Evolutionary conservation across 1,284 basidiomycete species (phyloP), one percentile per base, ranked within the genome.

Genomic region (Apiotrichum mycotoxinovorans): DNA sequence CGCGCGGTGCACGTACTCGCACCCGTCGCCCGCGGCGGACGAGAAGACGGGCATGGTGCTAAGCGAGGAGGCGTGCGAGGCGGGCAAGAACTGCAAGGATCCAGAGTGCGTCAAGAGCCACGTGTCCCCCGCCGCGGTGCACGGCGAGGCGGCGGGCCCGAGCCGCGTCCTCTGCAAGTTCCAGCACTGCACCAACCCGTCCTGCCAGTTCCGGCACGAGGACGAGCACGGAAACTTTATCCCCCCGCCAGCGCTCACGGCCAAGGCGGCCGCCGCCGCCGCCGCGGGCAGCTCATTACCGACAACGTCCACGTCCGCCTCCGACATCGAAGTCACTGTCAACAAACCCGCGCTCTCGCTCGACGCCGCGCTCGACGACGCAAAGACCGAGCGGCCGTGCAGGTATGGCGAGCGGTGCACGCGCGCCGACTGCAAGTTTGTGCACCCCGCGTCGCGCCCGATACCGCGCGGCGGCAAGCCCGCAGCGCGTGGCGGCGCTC

Each of bases 21-120:
- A 97, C 74, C 91, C 93, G 4, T 91, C 88, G 7, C 92, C 93
- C 17, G 89, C 91, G 0, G 91, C 93, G 2, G 93, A 92, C 27
- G 90, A 94, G 77, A 90, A 87, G 70, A 74, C 69, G n/a, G 93
- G 92, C n/a, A 83, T 97, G 64, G 93, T 96, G 2, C 79, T 96
- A 57, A 91, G 88, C 66, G 91, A 88, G 60, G 93, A 95, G 62
- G 81, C 89, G 22, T 96, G 92, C 73, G 68, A 72, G 66, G 84
- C 86, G 42, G 89, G 89, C 20, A 87, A 85, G 69, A 80, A 87
- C 44, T 97, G 93, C 76, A 87, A 87, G 71, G 90, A 96, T 73
- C 85, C 88, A 69, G 91, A 95, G 76, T 95, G 91, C 72, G 84
- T 88, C 58, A 90, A 90, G 75, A 85, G 84, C 26, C 91, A 95